A percentile compares a stretch with the other conserved stretches of the same genome.
phyloP scores from a whole-genome alignment of 1,139 yeast genomes.

The Pichia sp. region DNA sequence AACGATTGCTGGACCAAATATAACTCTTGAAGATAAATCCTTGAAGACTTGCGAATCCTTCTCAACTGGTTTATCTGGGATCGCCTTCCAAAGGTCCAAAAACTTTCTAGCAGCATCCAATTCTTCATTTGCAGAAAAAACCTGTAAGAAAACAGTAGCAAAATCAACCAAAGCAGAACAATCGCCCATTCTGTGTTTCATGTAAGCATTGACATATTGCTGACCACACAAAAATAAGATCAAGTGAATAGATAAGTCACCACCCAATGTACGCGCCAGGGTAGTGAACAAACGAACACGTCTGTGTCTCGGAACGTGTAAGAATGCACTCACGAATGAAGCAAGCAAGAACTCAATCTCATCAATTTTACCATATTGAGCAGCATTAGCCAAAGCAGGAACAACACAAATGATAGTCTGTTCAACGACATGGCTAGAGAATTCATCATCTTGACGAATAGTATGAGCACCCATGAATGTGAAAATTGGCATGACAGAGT shows the following conservation, averaged over 20 bases:
- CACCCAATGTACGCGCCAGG: constrained; percentile 70
- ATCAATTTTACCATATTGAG: constrained; percentile 40
- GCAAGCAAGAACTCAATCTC: constrained; percentile 80
- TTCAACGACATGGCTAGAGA: constrained; percentile 85
- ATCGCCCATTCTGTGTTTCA: constrained; percentile 56
- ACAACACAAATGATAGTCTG: constrained; percentile 86
- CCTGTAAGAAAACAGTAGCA: constrained; percentile 57
- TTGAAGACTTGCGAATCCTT: constrained; percentile 32
- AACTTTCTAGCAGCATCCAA: constrained; percentile 51
- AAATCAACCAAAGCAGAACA: constrained; percentile 65
- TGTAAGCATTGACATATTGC: constrained; percentile 53
- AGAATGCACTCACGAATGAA: constrained; percentile 88
- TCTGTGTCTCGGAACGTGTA: constrained; percentile 95
- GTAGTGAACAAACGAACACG: constrained; percentile 79
- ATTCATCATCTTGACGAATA: constrained; percentile 93
- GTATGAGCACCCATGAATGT: constrained; percentile 99
- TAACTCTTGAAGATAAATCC: constrained; percentile 43
- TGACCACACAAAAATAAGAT: constrained; percentile 74
- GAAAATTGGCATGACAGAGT: constrained; percentile 97
- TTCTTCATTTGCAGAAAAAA: constrained; percentile 64
- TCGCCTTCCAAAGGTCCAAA: constrained; percentile 44
- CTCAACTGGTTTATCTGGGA: constrained; percentile 36
- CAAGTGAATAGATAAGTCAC: constrained; percentile 58
- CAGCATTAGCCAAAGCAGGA: constrained; percentile 75
- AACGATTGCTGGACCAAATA: constrained; percentile 57